Evolutionary conservation across 2,329 filamentous ascomycete genomes (phyloP).

Genomic region (Neofusicoccum umdonicola): DNA sequence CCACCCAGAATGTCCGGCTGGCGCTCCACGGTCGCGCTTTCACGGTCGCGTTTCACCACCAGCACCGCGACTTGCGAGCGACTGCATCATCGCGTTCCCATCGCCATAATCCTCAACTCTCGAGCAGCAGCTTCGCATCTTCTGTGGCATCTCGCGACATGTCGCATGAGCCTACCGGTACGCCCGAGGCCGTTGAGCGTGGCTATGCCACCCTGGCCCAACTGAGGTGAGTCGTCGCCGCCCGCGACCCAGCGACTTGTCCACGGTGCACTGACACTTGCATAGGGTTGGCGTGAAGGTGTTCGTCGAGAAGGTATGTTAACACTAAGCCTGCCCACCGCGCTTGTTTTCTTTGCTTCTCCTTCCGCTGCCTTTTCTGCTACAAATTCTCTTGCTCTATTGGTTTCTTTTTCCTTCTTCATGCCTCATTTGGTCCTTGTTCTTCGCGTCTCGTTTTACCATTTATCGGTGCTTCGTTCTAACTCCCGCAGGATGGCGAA

Average conservation of each 20-base stretch:
- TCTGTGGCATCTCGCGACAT: conserved; percentile 57
- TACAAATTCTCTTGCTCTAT: background rate
- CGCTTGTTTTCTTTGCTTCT: conserved; percentile 20
- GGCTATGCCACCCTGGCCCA: conserved; percentile 83
- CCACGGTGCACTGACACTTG: conserved; percentile 18
- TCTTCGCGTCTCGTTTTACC: background rate
- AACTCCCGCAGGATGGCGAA: conserved; percentile 63
- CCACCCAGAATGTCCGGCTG: background rate
- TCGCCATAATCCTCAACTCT: conserved; percentile 5
- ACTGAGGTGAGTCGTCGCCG: conserved; percentile 60
- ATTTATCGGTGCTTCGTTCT: background rate
- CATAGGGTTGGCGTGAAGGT: conserved; percentile 64
- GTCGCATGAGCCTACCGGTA: conserved; percentile 52
- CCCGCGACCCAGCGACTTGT: background rate
- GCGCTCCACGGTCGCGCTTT: conserved; percentile 15
- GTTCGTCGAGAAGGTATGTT: conserved; percentile 65
- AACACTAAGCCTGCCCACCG: conserved; percentile 26
- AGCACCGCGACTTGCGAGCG: background rate
- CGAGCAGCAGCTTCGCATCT: background rate
- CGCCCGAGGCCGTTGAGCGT: conserved; percentile 65
- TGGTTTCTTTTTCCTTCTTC: background rate
- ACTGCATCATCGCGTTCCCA: background rate
- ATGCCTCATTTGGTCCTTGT: background rate
- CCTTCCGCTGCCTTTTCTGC: conserved; percentile 16
- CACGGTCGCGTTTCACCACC: conserved; percentile 11